A percentile compares a stretch with the other conserved stretches of the same genome.
Evolutionary conservation across 2,329 filamentous ascomycete species (phyloP).

Genomic region (Apiospora rasikravindrae): DNA sequence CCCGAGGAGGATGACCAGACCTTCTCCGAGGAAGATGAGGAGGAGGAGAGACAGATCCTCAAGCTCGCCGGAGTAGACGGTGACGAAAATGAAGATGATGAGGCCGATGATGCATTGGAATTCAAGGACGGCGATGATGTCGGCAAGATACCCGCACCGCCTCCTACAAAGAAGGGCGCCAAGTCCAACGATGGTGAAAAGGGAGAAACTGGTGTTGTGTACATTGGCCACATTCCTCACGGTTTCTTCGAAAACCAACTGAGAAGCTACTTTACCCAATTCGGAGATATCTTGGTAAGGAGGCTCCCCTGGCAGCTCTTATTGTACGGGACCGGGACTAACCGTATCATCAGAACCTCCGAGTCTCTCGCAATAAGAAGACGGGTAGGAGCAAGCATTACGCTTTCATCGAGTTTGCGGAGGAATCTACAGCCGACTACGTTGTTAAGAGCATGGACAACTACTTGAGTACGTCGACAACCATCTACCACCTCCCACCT

Average conservation of each 20-base stretch:
- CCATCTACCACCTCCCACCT: too few species aligned
- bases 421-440: slow-evolving; percentile 80
- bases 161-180: slow-evolving; percentile 47
- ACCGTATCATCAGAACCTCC: background rate
- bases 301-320: slow-evolving; percentile 56
- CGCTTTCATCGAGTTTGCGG: slow-evolving; percentile 89
- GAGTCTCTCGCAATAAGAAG: slow-evolving; percentile 85
- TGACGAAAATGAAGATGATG: slow-evolving; percentile 48
- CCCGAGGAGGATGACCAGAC: slow-evolving; percentile 49
- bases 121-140: slow-evolving; percentile 57
- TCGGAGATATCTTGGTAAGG: slow-evolving; percentile 71
- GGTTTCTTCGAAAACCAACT: slow-evolving; percentile 98
- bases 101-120: slow-evolving; percentile 39
- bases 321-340: background rate
- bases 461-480: slow-evolving; percentile 27
- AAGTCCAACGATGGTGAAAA: slow-evolving; percentile 47
- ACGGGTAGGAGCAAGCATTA: slow-evolving; percentile 93
- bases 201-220: slow-evolving; percentile 77
- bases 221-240: slow-evolving; percentile 83
- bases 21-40: slow-evolving; percentile 42
- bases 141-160: slow-evolving; percentile 55
- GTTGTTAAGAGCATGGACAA: slow-evolving; percentile 97
- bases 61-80: slow-evolving; percentile 53
- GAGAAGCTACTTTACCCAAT: slow-evolving; percentile 91
- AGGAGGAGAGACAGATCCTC: slow-evolving; percentile 48